Conservation (phyloP, 208 protist species). For the Herpetomonas samuelpessoai region DNA sequence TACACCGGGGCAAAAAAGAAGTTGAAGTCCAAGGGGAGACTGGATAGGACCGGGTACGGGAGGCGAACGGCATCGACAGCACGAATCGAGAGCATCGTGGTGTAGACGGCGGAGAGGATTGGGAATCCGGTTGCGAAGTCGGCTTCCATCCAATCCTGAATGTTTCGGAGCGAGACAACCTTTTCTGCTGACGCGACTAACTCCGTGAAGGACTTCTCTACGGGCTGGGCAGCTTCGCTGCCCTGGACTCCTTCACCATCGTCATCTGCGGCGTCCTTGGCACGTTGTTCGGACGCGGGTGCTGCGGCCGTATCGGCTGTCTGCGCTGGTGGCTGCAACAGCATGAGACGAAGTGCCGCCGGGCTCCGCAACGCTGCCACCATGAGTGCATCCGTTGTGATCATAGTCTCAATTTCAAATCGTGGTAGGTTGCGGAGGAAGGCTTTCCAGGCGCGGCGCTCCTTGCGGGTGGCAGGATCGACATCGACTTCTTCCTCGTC, state of each 20-base stretch:
- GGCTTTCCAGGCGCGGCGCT: too few relatives aligned
- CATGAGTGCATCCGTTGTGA: constrained; percentile 59
- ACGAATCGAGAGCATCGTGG: constrained; percentile 35
- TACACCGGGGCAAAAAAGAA: constrained; percentile 48
- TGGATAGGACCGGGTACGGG: constrained; percentile 42
- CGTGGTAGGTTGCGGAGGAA: neutral
- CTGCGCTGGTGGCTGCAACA: constrained; percentile 41
- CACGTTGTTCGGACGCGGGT: neutral
- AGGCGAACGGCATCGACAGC: constrained; percentile 36
- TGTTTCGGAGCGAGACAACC: constrained; percentile 22
- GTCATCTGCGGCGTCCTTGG: neutral
- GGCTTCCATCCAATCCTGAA: constrained; percentile 47
- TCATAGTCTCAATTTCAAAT: constrained; percentile 44
- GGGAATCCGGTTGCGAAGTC: constrained; percentile 52
- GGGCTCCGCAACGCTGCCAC: constrained; percentile 59
- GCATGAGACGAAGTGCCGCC: constrained; percentile 49
- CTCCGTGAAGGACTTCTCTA: constrained; percentile 4
- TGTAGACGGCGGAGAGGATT: constrained; percentile 56
- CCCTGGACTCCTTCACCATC: neutral
- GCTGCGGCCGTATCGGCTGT: neutral
- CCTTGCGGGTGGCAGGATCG: constrained; percentile 13
- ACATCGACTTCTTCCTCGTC: constrained; percentile 10
- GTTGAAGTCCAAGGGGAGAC: constrained; percentile 60
- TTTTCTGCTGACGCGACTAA: constrained; percentile 20
- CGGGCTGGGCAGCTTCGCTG: too few relatives aligned